Evolutionary conservation across 1,284 basidiomycete species (phyloP).

Genomic region (Ceratobasidium sp.): DNA sequence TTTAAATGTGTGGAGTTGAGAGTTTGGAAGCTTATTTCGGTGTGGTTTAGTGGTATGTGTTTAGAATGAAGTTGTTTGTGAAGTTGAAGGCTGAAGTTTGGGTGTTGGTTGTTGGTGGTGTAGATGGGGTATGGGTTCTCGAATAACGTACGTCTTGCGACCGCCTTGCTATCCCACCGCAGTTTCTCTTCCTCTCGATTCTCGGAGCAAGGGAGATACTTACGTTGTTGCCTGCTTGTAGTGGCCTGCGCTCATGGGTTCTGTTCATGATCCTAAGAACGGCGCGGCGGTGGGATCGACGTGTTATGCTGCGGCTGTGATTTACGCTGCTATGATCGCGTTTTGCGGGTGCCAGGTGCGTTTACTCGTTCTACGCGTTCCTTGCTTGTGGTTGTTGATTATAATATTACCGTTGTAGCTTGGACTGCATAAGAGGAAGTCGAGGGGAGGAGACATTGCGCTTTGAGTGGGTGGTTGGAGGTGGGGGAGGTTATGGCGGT

Average conservation of each 20-base stretch:
- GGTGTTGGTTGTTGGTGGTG: constrained; percentile 3
- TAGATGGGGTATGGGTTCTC: constrained; percentile 56
- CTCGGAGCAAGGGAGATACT: no score
- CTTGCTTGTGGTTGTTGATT: background rate
- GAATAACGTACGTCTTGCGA: constrained; percentile 50
- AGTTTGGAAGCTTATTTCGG: background rate
- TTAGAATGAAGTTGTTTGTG: background rate
- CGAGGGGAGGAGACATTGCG: constrained; percentile 30
- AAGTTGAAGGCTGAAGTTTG: background rate
- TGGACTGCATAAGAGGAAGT: constrained; percentile 23
- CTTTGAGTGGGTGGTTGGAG: background rate
- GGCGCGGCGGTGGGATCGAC: constrained; percentile 57
- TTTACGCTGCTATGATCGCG: constrained; percentile 60
- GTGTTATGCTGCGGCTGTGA: constrained; percentile 60
- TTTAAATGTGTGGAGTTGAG: background rate
- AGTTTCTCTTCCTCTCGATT: background rate
- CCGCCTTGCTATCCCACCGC: constrained; percentile 35
- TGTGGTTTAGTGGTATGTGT: constrained; percentile 20
- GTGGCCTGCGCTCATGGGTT: constrained; percentile 61
- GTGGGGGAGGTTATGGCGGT: background rate
- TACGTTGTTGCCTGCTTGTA: constrained; percentile 45
- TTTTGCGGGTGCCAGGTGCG: constrained; percentile 62
- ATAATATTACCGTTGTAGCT: background rate
- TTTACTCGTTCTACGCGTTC: no score
- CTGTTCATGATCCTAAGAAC: constrained; percentile 58